Conservation (phyloP, 2,329 filamentous ascomycete genomes). For the Ophiobolus disseminans region DNA sequence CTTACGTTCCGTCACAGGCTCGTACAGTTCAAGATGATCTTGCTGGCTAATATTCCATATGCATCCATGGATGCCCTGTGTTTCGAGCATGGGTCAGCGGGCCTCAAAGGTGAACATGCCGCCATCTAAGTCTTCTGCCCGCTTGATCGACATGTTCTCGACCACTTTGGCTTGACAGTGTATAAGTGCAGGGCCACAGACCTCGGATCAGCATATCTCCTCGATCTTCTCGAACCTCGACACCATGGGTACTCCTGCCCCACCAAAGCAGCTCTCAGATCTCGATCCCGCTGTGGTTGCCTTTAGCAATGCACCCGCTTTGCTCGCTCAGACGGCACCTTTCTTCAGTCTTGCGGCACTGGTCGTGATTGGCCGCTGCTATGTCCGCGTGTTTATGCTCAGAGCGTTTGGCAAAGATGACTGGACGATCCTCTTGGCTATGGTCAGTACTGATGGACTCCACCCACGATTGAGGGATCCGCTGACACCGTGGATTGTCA, state of each 20-base stretch:
- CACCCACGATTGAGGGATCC: not conserved
- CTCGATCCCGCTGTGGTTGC: slow-evolving; percentile 27
- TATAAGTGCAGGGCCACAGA: not conserved
- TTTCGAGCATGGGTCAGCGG: too few relatives aligned
- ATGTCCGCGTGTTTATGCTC: slow-evolving; percentile 58
- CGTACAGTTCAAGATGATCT: too few relatives aligned
- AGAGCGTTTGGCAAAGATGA: slow-evolving; percentile 60
- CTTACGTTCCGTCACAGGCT: too few relatives aligned
- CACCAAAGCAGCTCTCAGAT: not conserved
- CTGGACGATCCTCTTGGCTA: slow-evolving; percentile 53
- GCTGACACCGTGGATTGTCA: not conserved
- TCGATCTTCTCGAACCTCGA: not conserved
- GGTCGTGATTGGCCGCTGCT: slow-evolving; percentile 52
- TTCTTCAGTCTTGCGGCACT: slow-evolving; percentile 51
- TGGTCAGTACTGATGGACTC: slow-evolving; percentile 11
- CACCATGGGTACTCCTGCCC: not conserved
- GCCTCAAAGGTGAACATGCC: too few relatives aligned
- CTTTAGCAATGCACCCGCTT: slow-evolving; percentile 46
- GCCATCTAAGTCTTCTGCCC: not conserved
- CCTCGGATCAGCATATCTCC: not conserved
- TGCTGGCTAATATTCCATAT: too few relatives aligned
- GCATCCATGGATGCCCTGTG: too few relatives aligned
- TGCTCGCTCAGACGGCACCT: slow-evolving; percentile 51
- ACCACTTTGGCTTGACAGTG: too few relatives aligned
- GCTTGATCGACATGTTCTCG: not conserved